A percentile compares a stretch with the other conserved stretches of the same genome.
phyloP scores from a whole-genome alignment of 306 rosid genomes.

The Argentina anserina region DNA sequence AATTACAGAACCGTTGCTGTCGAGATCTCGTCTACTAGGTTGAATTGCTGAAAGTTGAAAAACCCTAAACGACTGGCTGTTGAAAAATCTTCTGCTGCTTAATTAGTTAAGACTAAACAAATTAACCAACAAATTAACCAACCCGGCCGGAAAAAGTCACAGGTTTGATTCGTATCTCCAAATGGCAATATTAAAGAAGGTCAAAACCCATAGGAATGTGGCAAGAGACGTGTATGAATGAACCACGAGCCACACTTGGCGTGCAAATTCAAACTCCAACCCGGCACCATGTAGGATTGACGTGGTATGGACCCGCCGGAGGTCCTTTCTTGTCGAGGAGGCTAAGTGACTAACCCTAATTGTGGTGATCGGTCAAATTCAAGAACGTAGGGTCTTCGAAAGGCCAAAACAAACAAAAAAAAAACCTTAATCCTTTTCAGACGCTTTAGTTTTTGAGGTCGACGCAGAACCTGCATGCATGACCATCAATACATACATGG shows the following conservation, averaged over 20 bases:
- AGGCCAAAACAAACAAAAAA: too few relatives aligned
- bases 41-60: conserved; percentile 12
- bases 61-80: background rate
- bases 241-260: conserved; percentile 22
- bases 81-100: background rate
- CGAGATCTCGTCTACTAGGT: background rate
- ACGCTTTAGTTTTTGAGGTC: conserved; percentile 2
- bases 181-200: background rate
- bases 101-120: background rate
- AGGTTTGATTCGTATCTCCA: background rate
- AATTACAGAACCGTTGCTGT: background rate
- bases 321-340: conserved; percentile 29
- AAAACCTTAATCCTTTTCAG: conserved; percentile 28
- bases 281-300: conserved; percentile 45
- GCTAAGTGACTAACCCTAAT: conserved; percentile 29
- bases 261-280: conserved; percentile 46
- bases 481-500: background rate
- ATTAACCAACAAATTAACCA: too few relatives aligned
- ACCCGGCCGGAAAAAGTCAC: conserved; percentile 3
- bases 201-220: background rate
- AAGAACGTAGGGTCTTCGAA: background rate
- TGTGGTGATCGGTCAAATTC: background rate
- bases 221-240: conserved; percentile 41
- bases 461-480: background rate
- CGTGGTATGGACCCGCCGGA: conserved; percentile 55